Evolutionary conservation across 306 rosid species (phyloP), one percentile per base, ranked within the genome.

Genomic region (Rubus idaeus): DNA sequence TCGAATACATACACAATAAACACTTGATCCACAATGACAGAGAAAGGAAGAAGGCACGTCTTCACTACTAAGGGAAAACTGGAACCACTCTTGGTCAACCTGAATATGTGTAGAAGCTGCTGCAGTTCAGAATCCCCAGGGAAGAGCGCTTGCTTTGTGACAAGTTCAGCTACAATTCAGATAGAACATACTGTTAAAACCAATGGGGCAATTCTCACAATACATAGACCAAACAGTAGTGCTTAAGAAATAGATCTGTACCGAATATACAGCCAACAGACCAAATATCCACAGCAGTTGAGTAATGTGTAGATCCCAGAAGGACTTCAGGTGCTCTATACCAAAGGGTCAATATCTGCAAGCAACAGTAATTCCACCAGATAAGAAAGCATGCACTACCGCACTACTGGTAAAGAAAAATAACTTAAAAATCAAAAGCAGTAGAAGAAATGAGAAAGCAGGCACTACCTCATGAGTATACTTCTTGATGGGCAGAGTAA

Each of bases 261-360:
- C 98, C 98, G 75, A 95, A 95, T 71, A 95, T 92, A 83, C 99
- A 95, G 57, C 68, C 99, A 73, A 95, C 97, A 67, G 97, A 95
- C 99, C 99, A 95, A 68, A 95, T 88, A 68, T 95, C 99, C 26
- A 95, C 97, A 0, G 90, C 99, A 70, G 92, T 95, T 41, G 99
- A 95, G 90, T 95, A 95, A 85, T 92, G 97, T 39, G 99, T 92
- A 5, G 94, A 88, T n/a, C 99, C 97, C 75, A 95, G 64, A 74
- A 95, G 97, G 64, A 95, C 99, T 84, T 95, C 97, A 42, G 97
- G 97, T 39, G 99, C 99, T 86, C 97, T 89, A 74, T 95, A 92
- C 97, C 97, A 95, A 13, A 95, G 92, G 41, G 97, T 95, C 61
- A 92, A 74, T 65, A 92, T 92, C 97, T 91, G 91, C 73, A 65